Base-by-base conservation (phyloP, 2,329 filamentous ascomycete species). In the Geosmithia putterillii region DNA sequence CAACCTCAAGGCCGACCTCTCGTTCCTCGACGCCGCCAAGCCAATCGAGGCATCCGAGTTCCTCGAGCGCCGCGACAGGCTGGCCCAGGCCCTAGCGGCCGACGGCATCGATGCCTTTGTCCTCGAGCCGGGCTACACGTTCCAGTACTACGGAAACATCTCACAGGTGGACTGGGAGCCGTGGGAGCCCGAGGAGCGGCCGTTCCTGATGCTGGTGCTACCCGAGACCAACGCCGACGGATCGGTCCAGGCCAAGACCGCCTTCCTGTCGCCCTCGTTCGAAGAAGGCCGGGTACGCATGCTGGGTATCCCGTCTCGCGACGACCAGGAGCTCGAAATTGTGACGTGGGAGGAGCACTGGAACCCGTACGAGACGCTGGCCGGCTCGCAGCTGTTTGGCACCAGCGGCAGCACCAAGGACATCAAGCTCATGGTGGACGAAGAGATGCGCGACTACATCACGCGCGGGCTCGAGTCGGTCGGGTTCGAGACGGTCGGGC, bases 361-460 rank as follows among this genome's bases (percentile, higher is more conserved):
- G 76, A 67, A 80, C 53, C 76, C 76, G 1, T 82, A 80, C 54
- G 56, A 57, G 1, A 80, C 73, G 0, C 60, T 81, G 17, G 57
- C 65, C 12, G 48, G 65, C 20, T 70, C 67, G 1, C 60, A 54
- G 7, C 56, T 71, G 2, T 69, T 70, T 25, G 23, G 7, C 23
- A 10, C 7, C 23, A 10, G 7, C 41, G 20, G 41, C 15, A 36
- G 45, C 10, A 49, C 48, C 4, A 47, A 48, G 9, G 32, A 45
- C 2, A 57, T 58, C 5, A 67, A 53, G n/a, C 48, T 81, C n/a
- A 78, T 81, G 70, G 67, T 78, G 14, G 77, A 81, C 47, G 76
- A 81, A 48, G 77, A 81, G 51, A 77, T 80, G 53, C 68, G 77
- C 2, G 75, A 81, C 53, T 81, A 72, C 54, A 79, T 82, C 41